phyloP scores from a whole-genome alignment of 2,329 filamentous ascomycete species.

The Chrysoporthe cubensis region DNA sequence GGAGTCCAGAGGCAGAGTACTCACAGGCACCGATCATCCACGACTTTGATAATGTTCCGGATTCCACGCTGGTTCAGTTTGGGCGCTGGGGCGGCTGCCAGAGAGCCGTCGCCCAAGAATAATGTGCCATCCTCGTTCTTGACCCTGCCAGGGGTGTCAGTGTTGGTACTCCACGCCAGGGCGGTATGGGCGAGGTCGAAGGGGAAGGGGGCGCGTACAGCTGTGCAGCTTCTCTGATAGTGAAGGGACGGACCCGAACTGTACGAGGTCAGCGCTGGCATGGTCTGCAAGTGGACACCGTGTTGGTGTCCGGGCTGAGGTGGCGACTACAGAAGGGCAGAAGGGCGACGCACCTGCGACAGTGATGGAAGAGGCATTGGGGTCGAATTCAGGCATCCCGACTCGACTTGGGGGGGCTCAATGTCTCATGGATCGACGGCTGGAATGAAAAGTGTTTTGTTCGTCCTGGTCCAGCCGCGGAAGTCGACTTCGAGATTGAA shows the following conservation, averaged over 20 bases:
- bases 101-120: slow-evolving; percentile 94
- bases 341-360: slow-evolving; percentile 53
- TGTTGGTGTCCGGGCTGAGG: too few species aligned
- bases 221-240: slow-evolving; percentile 93
- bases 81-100: slow-evolving; percentile 83
- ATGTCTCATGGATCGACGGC: slow-evolving; percentile 20
- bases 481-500: slow-evolving; percentile 5
- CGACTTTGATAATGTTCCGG: slow-evolving; percentile 89
- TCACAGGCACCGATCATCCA: slow-evolving; percentile 95
- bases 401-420: slow-evolving; percentile 10
- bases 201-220: slow-evolving; percentile 54
- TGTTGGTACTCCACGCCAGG: neutral
- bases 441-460: slow-evolving; percentile 14
- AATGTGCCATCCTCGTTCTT: slow-evolving; percentile 81
- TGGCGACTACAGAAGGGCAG: neutral
- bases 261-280: slow-evolving; percentile 35
- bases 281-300: neutral
- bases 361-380: slow-evolving; percentile 61
- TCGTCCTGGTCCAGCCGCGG: neutral
- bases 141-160: slow-evolving; percentile 46
- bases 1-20: slow-evolving; percentile 40
- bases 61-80: slow-evolving; percentile 87
- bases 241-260: slow-evolving; percentile 74
- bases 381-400: slow-evolving; percentile 42
- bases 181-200: neutral